Conservation (phyloP, 192 early-diverging fungal species). For the Diversispora eburnea region DNA sequence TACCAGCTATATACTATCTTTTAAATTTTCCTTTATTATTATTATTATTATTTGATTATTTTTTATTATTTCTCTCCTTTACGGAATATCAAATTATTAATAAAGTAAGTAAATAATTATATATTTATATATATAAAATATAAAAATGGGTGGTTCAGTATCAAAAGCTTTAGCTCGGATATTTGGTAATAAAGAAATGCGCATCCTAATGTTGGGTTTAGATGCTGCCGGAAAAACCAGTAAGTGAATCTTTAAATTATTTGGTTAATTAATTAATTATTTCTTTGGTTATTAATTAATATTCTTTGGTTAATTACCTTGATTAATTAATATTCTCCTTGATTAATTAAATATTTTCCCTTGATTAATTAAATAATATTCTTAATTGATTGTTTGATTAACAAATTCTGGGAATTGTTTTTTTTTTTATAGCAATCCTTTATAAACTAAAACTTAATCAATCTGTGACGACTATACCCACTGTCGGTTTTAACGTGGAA, state of each 20-base stretch:
- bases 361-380: too few relatives aligned
- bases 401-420: background rate
- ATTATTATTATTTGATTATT: too few relatives aligned
- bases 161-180: slow-evolving; percentile 67
- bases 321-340: too few relatives aligned
- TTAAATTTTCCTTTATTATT: too few relatives aligned
- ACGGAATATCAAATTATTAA: too few relatives aligned
- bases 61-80: too few relatives aligned
- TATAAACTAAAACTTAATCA: slow-evolving; percentile 99
- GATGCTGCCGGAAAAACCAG: slow-evolving; percentile 94
- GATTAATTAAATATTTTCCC: too few relatives aligned
- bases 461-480: slow-evolving; percentile 97
- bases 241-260: slow-evolving; percentile 27
- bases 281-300: background rate
- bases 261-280: background rate
- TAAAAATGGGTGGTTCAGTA: slow-evolving; percentile 3
- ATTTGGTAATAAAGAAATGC: slow-evolving; percentile 94
- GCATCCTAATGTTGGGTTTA: slow-evolving; percentile 92
- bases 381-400: background rate
- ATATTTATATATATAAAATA: too few relatives aligned
- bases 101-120: too few relatives aligned
- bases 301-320: too few relatives aligned
- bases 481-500: slow-evolving; percentile 91
- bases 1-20: too few relatives aligned
- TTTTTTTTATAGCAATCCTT: slow-evolving; percentile 66